Evolutionary conservation across 176 grass and related monocot genomes (phyloP).

Genomic region (Zoysia pacifica): DNA sequence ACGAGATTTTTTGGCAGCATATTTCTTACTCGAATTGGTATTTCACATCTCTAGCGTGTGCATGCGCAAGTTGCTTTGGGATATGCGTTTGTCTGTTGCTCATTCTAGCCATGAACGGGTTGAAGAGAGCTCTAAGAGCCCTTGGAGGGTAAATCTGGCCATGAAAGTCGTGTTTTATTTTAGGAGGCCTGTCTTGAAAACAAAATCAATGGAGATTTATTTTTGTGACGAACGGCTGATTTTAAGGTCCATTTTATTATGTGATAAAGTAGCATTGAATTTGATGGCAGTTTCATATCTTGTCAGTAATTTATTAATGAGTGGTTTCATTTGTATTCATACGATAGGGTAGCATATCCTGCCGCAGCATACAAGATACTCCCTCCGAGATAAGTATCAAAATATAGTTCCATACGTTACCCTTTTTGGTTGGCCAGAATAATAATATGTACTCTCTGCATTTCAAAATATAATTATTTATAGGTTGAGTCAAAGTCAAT

Average conservation of each 20-base stretch:
- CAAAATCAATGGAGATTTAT: slow-evolving; percentile 1
- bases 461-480: too few relatives aligned
- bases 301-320: neutral
- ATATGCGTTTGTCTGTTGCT: neutral
- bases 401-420: neutral
- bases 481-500: too few relatives aligned
- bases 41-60: neutral
- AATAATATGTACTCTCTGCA: neutral
- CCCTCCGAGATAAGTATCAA: too few relatives aligned
- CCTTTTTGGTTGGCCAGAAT: neutral
- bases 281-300: neutral
- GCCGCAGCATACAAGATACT: too few relatives aligned
- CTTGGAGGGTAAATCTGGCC: neutral
- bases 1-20: neutral
- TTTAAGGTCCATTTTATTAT: neutral
- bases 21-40: neutral
- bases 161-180: slow-evolving; percentile 12
- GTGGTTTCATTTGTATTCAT: too few relatives aligned
- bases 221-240: slow-evolving; percentile 21
- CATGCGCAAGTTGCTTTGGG: neutral
- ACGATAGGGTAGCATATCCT: too few relatives aligned
- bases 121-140: too few relatives aligned
- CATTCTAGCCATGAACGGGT: too few relatives aligned
- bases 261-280: neutral
- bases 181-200: neutral